Evolutionary conservation across 306 rosid species (phyloP).

Genomic region (Acacia crassicarpa): DNA sequence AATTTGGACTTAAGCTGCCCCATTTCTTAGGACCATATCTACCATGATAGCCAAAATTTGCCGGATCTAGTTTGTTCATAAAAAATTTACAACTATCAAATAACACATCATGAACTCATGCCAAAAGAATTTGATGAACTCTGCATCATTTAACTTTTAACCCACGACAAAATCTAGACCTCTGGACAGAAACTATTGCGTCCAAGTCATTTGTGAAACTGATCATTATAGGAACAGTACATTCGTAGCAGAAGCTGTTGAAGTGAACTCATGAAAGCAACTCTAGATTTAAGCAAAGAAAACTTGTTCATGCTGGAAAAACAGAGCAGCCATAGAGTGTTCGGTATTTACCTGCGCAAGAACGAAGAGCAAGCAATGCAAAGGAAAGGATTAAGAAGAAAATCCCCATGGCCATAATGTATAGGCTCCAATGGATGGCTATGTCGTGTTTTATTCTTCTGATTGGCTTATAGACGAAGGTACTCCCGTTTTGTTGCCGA

Average conservation of each 20-base stretch:
- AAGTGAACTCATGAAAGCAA: neutral
- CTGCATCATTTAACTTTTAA: neutral
- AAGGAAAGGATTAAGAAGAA: constrained; percentile 34
- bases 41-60: constrained; percentile 56
- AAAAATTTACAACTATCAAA: neutral
- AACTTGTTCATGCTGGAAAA: neutral
- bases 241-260: neutral
- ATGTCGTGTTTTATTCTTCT: constrained; percentile 4
- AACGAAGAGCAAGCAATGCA: constrained; percentile 32
- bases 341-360: constrained; percentile 36
- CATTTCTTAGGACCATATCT: constrained; percentile 58
- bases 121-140: neutral
- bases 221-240: neutral
- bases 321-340: neutral
- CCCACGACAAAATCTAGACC: neutral
- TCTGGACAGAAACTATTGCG: neutral
- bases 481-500: neutral
- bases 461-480: constrained; percentile 17
- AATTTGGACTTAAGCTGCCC: constrained; percentile 67
- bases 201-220: neutral
- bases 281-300: neutral
- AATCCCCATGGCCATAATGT: constrained; percentile 35
- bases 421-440: neutral
- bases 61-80: neutral
- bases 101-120: neutral